Percentiles rank a stretch among this genome's conserved stretches.
Conservation (phyloP, 108 stramenopile genomes). For the Cyclotella atomus region DNA sequence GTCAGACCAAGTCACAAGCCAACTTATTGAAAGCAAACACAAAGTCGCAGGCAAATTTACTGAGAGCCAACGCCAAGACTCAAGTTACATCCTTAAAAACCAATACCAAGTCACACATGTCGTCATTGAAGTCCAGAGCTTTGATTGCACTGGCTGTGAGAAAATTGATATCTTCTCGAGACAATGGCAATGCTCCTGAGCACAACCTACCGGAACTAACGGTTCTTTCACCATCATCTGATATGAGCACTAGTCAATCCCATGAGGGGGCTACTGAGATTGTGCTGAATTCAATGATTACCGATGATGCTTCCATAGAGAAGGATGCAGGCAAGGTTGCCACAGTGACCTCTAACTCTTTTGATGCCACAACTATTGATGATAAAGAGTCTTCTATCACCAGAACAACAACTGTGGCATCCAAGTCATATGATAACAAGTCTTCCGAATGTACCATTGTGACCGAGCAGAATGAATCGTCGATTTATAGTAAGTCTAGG, state of each 20-base stretch:
- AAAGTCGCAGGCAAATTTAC: not conserved
- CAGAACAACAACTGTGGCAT: not conserved
- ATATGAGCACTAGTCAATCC: not conserved
- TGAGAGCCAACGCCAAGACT: too few species aligned
- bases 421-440: not conserved
- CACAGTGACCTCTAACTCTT: not conserved
- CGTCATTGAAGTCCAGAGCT: conserved; percentile 1
- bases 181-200: not conserved
- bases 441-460: not conserved
- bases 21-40: too few species aligned
- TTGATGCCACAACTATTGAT: not conserved
- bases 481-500: not conserved
- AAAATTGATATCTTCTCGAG: not conserved
- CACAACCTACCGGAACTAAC: not conserved
- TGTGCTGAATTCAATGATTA: conserved; percentile 9
- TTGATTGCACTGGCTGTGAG: not conserved
- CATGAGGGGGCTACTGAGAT: conserved; percentile 7
- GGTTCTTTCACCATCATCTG: not conserved
- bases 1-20: not conserved
- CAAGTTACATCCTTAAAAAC: too few species aligned
- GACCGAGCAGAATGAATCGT: not conserved
- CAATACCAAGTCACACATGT: too few species aligned
- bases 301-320: not conserved
- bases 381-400: not conserved
- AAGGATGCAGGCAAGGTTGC: not conserved